Percentiles rank a stretch among this genome's conserved stretches.
These are phyloP conservation scores for Aspergillus tamarii DNA, from an alignment of 2,329 filamentous ascomycete genomes.

Conservation along the genomic window DNA sequence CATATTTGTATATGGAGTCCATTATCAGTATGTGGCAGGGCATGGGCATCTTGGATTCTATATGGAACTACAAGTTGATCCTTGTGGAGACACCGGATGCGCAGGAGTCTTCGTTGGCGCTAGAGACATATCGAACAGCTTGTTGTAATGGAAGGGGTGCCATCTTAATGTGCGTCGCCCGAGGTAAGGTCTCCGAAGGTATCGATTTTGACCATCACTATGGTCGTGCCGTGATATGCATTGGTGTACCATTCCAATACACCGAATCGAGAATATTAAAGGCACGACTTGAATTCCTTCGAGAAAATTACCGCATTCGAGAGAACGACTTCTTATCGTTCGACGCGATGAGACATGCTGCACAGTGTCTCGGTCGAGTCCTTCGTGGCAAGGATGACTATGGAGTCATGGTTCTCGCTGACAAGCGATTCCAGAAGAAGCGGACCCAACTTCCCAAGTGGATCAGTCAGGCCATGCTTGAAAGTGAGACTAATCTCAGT, in stretches of 20 bases:
- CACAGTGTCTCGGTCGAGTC: conserved; percentile 93
- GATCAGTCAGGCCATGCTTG: conserved; percentile 86
- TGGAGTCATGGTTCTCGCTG: conserved; percentile 98
- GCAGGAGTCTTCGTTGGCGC: conserved; percentile 91
- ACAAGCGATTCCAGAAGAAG: conserved; percentile 92
- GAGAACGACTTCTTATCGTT: conserved; percentile 98
- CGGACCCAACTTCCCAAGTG: conserved; percentile 88
- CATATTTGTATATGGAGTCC: conserved; percentile 98
- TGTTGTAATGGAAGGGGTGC: conserved; percentile 97
- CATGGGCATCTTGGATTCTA: conserved; percentile 95
- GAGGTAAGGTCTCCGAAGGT: conserved; percentile 95
- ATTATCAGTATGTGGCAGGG: conserved; percentile 99
- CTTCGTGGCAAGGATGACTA: conserved; percentile 97
- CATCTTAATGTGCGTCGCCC: conserved; percentile 89
- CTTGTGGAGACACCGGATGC: conserved; percentile 96
- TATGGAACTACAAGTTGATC: conserved; percentile 99
- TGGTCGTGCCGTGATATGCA: conserved; percentile 91
- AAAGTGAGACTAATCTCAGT: conserved; percentile 85
- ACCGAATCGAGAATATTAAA: conserved; percentile 97
- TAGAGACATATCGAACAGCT: conserved; percentile 96
- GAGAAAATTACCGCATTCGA: conserved; percentile 93
- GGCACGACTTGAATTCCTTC: conserved; percentile 90
- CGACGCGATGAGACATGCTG: conserved; percentile 98
- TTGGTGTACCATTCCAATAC: conserved; percentile 97
- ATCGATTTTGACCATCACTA: conserved; percentile 99